phyloP scores from a whole-genome alignment of 2,329 filamentous ascomycete species.

The Phialophora expanda region DNA sequence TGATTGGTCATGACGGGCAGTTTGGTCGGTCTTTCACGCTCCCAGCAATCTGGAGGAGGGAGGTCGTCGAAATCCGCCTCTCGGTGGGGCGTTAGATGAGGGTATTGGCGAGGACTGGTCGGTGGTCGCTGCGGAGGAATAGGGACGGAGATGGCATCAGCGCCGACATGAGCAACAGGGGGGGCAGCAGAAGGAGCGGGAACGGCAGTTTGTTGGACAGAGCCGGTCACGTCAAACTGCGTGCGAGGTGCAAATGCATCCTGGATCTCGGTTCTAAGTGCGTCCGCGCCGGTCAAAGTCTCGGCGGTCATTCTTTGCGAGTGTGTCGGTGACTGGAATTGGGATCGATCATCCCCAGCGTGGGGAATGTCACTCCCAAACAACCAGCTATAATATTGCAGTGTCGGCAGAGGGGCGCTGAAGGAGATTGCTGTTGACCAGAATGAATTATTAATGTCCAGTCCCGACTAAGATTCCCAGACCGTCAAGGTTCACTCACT shows the following conservation, averaged over 20 bases:
- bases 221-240: not conserved
- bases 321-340: conserved; percentile 51
- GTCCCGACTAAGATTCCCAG: not conserved
- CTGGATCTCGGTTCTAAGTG: not conserved
- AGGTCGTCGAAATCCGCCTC: not conserved
- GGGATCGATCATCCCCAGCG: conserved; percentile 65
- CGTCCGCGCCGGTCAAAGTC: not conserved
- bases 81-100: not conserved
- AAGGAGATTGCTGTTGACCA: not conserved
- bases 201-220: not conserved
- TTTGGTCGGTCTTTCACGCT: not conserved
- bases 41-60: not conserved
- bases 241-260: not conserved
- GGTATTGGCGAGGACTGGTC: not conserved
- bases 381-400: conserved; percentile 2
- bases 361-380: conserved; percentile 59
- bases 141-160: not conserved
- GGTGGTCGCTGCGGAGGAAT: not conserved
- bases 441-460: not conserved
- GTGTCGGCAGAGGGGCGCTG: conserved; percentile 3
- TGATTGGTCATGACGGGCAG: not conserved
- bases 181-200: not conserved
- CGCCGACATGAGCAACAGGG: not conserved
- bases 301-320: not conserved
- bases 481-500: not conserved